These are phyloP conservation scores for Xylariaceae sp. DNA, from an alignment of 2,329 filamentous ascomycete species.

Conservation along the genomic window DNA sequence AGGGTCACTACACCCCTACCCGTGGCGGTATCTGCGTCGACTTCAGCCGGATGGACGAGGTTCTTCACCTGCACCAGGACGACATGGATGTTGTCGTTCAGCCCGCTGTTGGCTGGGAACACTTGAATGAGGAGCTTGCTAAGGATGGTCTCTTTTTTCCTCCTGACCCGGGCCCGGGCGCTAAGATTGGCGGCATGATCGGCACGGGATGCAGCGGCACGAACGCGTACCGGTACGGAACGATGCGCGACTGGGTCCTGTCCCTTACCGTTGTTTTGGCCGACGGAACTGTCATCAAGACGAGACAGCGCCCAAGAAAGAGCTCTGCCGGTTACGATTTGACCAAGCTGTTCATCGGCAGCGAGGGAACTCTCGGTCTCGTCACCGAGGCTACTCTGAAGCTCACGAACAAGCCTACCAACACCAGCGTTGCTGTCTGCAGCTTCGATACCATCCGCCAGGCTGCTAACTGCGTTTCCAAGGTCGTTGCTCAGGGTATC, in stretches of 20 bases:
- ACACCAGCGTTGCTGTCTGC: slow-evolving; percentile 65
- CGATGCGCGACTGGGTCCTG: slow-evolving; percentile 84
- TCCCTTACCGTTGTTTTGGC: slow-evolving; percentile 76
- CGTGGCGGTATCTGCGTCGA: slow-evolving; percentile 71
- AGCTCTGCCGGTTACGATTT: slow-evolving; percentile 79
- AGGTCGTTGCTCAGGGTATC: slow-evolving; percentile 66
- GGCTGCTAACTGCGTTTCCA: slow-evolving; percentile 65
- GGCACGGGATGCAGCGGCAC: slow-evolving; percentile 64
- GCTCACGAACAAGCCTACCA: slow-evolving; percentile 67
- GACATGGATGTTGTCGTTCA: slow-evolving; percentile 65
- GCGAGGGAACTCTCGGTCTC: slow-evolving; percentile 75
- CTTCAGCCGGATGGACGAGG: slow-evolving; percentile 68
- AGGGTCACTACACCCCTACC: slow-evolving; percentile 72
- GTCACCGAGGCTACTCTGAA: slow-evolving; percentile 76
- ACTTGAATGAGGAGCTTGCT: slow-evolving; percentile 64
- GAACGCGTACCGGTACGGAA: slow-evolving; percentile 79
- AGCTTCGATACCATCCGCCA: slow-evolving; percentile 45
- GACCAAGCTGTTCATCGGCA: slow-evolving; percentile 72
- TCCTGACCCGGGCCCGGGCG: slow-evolving; percentile 76
- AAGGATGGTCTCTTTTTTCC: slow-evolving; percentile 74
- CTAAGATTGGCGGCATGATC: slow-evolving; percentile 79
- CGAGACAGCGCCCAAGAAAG: slow-evolving; percentile 69
- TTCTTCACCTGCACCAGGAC: slow-evolving; percentile 62
- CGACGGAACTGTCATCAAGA: slow-evolving; percentile 76
- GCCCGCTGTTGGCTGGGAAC: slow-evolving; percentile 72